Evolutionary conservation across 352 stramenopile genomes (phyloP), one percentile per base, ranked within the genome.

Genomic region (Phytopythium delawarense): DNA sequence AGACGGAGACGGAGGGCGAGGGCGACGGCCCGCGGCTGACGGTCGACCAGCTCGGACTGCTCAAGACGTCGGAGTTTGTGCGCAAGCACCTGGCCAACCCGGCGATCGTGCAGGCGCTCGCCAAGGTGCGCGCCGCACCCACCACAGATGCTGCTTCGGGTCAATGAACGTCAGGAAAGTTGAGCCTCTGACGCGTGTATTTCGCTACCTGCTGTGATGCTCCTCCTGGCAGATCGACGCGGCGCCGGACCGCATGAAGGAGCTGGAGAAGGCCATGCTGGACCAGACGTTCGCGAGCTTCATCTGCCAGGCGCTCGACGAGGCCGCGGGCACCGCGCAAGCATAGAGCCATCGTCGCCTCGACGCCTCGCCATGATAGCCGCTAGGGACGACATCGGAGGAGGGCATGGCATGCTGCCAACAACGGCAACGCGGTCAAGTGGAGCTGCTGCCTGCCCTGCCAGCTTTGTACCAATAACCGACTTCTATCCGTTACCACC

Each of bases 251-350:
- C 81, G 85, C 50, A 79, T 89, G 66, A 89, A 90, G 55, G 71
- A 81, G 30, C 67, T 94, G 44, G 81, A 94, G 71, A 92, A 88
- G 61, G 84, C 86, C 39, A 67, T 94, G 45, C 67, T 91, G 13
- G 75, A 92, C 57, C 74, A 76, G 0, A 65, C 64, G 8, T 94
- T 94, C 58, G 78, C 86, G 39, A 81, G 69, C 59, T 92, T 94
- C 65, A 89, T 94, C 74, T 91, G 88, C 65, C 66, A 84, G 55
- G 66, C 83, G 13, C 69, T 94, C 34, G 84, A 94, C 55, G 69
- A 84, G 53, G 74, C 91, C 45, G 54, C 69, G 23, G 56, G 44
- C 30, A 5, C 53, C 15, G 23, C n/a, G 7, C 35, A n/a, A 12
- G 55, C 21, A 23, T 52, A 61, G 39, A 58, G 28, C 5, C 28